Evolutionary conservation across 129 eudicot species (phyloP).

Genomic region (Cynara cardunculus): DNA sequence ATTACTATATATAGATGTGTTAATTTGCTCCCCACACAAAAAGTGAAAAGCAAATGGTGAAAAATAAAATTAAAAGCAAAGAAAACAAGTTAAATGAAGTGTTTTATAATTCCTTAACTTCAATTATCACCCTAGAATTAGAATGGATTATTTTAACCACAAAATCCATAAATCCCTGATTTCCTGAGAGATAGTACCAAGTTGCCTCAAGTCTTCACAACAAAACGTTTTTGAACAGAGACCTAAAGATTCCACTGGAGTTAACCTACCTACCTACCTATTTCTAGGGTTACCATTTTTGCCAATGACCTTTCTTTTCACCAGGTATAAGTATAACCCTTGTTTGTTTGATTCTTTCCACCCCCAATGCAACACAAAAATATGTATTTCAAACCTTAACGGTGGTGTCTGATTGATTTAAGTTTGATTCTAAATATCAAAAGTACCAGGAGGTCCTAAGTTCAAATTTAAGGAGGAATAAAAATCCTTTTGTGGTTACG

Average conservation of each 20-base stretch:
- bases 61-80: background rate
- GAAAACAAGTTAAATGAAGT: background rate
- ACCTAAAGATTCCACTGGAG: conserved; percentile 28
- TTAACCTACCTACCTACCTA: conserved; percentile 7
- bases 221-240: conserved; percentile 17
- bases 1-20: background rate
- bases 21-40: background rate
- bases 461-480: no score
- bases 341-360: conserved; percentile 12
- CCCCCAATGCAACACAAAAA: background rate
- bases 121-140: conserved; percentile 4
- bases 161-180: conserved; percentile 3
- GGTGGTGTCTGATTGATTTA: no score
- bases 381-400: no score
- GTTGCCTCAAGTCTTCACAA: conserved; percentile 5
- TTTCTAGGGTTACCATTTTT: conserved; percentile 30
- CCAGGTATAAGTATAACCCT: conserved; percentile 2
- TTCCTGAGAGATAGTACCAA: conserved; percentile 23
- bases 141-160: conserved; percentile 1
- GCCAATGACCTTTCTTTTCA: conserved; percentile 23
- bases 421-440: no score
- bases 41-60: background rate
- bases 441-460: no score
- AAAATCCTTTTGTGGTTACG: no score
- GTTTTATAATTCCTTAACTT: background rate